Base-by-base conservation (phyloP, 768 basidiomycete species). In the Amyloporia xantha region DNA sequence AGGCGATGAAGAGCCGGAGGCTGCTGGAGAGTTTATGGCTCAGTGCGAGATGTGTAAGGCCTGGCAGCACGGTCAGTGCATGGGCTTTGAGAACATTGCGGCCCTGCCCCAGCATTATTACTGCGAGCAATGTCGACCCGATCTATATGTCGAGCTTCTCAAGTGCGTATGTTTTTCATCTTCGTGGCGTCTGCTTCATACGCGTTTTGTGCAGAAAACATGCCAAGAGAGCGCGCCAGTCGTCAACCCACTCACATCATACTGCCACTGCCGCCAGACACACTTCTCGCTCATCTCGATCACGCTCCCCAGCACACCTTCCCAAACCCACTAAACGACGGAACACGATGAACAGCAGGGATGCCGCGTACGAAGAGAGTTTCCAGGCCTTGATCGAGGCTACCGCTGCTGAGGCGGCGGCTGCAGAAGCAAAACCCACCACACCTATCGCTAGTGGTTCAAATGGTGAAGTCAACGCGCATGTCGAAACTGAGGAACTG, bases 1-100 rank as follows among this genome's bases (percentile, higher is more conserved):
- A 68, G 69, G 68, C 73, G 85, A 86, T 65, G 82, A 84, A 59
- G 84, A 86, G 61, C 78, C 80, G 45, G 83, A 86, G 63, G 90
- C 33, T 20, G 47, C 88, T 44, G 90, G 91, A 41, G 93, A 91
- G 65, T 90, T 95, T 71, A 96, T 97, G 91, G 91, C 97, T 44
- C 88, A 92, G 66, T 99, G 95, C 69, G 95, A 98, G 69, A 84
- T 75, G 38, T 99, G 95, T 73, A 89, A 93, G 61, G 91, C 90
- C 48, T 99, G 95, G 95, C 95, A 99, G 68, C 95, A 99, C 64
- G 93, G 93, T 2, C 75, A 84, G 9, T 99, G 96, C 70, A 91
- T 99, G 82, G 95, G 93, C 36, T 89, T 88, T 65, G 82, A 88
- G 56, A 78, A 79, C 27, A 83, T 86, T 61, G 81, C 81, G 59